These are phyloP conservation scores for Microbotryum silenes-acaulis DNA, from an alignment of 1,284 basidiomycete genomes.

Conservation along the genomic window DNA sequence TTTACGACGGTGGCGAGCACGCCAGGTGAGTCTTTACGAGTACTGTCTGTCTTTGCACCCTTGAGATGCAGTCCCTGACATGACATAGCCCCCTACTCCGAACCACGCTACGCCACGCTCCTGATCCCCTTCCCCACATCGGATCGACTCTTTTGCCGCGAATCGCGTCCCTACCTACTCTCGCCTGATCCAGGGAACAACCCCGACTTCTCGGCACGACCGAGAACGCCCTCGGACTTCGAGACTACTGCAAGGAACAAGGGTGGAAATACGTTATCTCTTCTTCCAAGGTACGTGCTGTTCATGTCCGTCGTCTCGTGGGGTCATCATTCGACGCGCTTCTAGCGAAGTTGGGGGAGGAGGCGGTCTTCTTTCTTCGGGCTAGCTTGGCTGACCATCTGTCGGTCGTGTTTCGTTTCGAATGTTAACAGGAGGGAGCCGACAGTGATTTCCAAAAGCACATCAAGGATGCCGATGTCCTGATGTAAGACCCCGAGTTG, in stretches of 20 bases:
- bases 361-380: background rate
- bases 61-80: too few relatives aligned
- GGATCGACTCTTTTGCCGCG: constrained; percentile 11
- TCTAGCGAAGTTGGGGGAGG: background rate
- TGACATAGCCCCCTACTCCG: too few relatives aligned
- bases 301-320: too few relatives aligned
- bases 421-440: constrained; percentile 55
- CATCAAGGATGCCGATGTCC: constrained; percentile 54
- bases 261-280: constrained; percentile 71
- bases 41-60: too few relatives aligned
- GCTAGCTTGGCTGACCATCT: background rate
- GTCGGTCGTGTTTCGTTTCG: background rate
- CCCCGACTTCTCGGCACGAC: constrained; percentile 78
- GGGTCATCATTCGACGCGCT: background rate
- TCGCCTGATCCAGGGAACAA: constrained; percentile 40
- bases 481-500: constrained; percentile 37
- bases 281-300: constrained; percentile 54
- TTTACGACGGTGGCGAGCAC: constrained; percentile 50
- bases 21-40: constrained; percentile 51
- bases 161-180: constrained; percentile 1
- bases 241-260: constrained; percentile 46
- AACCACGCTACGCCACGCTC: too few relatives aligned
- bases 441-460: constrained; percentile 81
- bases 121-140: too few relatives aligned
- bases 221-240: constrained; percentile 58